These are phyloP conservation scores for Phytophthora ohioensis DNA, from an alignment of 352 stramenopile genomes.

Conservation along the genomic window DNA sequence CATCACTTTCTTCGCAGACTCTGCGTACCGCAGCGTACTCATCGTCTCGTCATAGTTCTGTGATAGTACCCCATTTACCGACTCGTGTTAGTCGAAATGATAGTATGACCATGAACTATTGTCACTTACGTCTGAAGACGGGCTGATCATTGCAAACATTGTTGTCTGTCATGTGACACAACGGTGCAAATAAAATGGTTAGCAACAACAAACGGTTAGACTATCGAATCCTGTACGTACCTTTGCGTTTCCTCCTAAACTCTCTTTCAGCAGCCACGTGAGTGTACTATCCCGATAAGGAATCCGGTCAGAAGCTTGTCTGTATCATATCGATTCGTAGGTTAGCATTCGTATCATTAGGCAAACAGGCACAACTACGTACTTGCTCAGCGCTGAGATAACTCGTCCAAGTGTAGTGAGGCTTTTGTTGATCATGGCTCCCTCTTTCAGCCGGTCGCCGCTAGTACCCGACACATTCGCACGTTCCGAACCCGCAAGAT, in stretches of 20 bases:
- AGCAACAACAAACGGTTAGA: not conserved
- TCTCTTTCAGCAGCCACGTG: constrained; percentile 90
- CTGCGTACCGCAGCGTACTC: constrained; percentile 85
- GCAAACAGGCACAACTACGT: constrained; percentile 9
- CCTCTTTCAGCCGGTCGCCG: constrained; percentile 91
- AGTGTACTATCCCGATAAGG: constrained; percentile 89
- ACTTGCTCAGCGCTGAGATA: constrained; percentile 88
- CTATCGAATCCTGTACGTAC: constrained; percentile 26
- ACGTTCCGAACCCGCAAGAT: constrained; percentile 85
- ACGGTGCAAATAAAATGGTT: not conserved
- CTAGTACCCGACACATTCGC: constrained; percentile 83
- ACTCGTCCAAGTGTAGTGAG: constrained; percentile 90
- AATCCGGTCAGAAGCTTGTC: constrained; percentile 65
- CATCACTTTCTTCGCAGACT: constrained; percentile 87
- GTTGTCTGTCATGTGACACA: constrained; percentile 63
- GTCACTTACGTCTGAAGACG: constrained; percentile 62
- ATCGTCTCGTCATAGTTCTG: constrained; percentile 89
- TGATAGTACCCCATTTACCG: too few relatives aligned
- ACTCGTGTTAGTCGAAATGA: too few relatives aligned
- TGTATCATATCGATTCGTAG: constrained; percentile 17
- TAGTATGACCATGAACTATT: too few relatives aligned
- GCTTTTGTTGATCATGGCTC: constrained; percentile 94
- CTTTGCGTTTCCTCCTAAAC: constrained; percentile 85
- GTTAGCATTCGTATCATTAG: not conserved
- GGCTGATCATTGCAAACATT: constrained; percentile 90